Evolutionary conservation across 768 basidiomycete species (phyloP).

Genomic region (Pholiota molesta): DNA sequence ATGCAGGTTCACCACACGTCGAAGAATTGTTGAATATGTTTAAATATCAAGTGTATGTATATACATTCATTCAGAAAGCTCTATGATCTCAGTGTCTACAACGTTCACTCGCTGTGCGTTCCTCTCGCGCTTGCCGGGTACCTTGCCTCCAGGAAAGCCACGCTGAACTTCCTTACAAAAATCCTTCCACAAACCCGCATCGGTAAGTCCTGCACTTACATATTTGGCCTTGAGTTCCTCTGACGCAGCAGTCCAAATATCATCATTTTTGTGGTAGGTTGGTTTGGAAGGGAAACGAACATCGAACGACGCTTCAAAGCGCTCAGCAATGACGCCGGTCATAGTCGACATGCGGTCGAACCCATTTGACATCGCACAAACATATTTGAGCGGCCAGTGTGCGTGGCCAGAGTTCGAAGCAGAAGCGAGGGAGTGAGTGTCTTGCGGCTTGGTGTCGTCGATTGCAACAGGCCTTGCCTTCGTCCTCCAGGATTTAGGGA

Average conservation of each 20-base stretch:
- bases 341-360: constrained; percentile 9
- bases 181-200: constrained; percentile 8
- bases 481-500: background rate
- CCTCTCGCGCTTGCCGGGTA: background rate
- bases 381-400: constrained; percentile 13
- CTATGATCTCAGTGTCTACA: background rate
- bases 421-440: background rate
- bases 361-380: constrained; percentile 7
- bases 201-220: background rate
- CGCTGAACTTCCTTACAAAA: constrained; percentile 6
- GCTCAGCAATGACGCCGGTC: background rate
- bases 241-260: constrained; percentile 2
- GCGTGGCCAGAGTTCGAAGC: constrained; percentile 8
- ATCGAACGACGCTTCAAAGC: constrained; percentile 1
- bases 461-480: background rate
- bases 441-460: background rate
- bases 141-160: background rate
- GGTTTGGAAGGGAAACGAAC: constrained; percentile 10
- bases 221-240: background rate
- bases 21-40: no score
- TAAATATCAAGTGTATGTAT: no score
- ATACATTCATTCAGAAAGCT: no score
- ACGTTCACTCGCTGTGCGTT: background rate
- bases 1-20: no score
- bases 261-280: background rate